A percentile compares a stretch with the other conserved stretches of the same genome.
phyloP scores from a whole-genome alignment of 2,329 filamentous ascomycete species.

The Endothia cerciana region DNA sequence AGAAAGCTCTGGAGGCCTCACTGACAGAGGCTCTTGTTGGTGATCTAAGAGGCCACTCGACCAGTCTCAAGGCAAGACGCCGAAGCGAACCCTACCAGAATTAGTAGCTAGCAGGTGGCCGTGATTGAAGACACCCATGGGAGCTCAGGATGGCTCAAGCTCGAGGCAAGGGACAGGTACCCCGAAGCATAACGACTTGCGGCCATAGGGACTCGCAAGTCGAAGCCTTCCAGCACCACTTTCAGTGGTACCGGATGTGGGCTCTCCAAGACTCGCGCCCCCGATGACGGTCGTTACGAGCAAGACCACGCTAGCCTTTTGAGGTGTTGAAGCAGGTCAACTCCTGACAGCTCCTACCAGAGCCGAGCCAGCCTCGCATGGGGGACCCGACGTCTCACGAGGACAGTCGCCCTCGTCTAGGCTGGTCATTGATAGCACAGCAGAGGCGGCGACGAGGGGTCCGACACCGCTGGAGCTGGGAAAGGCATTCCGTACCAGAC shows the following conservation, averaged over 20 bases:
- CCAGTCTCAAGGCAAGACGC: neutral
- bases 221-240: neutral
- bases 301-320: neutral
- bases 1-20: slow-evolving; percentile 9
- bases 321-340: neutral
- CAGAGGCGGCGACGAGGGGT: too few relatives aligned
- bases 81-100: neutral
- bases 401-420: neutral
- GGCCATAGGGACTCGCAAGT: neutral
- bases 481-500: neutral
- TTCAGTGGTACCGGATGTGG: neutral
- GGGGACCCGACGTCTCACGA: neutral
- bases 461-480: too few relatives aligned
- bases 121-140: neutral
- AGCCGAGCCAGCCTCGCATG: neutral
- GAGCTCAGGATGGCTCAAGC: neutral
- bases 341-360: neutral
- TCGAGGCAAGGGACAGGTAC: neutral
- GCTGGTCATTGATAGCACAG: too few relatives aligned
- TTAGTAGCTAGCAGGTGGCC: too few relatives aligned
- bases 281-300: neutral
- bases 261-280: neutral
- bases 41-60: neutral
- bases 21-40: neutral
- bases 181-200: neutral